Conservation (phyloP, 2,329 filamentous ascomycete genomes). For the Pestalotiopsis sp. region DNA sequence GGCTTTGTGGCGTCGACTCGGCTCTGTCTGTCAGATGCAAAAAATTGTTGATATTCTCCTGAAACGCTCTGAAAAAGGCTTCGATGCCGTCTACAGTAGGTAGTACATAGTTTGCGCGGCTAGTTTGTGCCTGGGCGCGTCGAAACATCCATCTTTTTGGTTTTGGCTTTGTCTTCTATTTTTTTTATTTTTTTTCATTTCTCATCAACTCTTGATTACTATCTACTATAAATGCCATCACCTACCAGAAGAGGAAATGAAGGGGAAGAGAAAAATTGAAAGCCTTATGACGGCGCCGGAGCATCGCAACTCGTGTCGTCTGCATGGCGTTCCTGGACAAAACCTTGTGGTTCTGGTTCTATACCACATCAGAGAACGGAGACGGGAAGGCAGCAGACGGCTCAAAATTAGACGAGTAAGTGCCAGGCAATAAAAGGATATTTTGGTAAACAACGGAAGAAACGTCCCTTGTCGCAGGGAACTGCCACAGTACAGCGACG, state of each 20-base stretch:
- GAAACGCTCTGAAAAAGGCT: not conserved
- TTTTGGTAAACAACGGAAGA: not conserved
- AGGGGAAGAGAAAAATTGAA: not conserved
- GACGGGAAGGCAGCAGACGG: not conserved
- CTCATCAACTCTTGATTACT: not conserved
- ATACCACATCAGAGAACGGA: not conserved
- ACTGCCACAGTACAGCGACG: not conserved
- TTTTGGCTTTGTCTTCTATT: not conserved
- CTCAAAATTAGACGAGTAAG: not conserved
- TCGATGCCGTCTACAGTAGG: not conserved
- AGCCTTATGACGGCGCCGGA: not conserved
- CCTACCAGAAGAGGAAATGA: not conserved
- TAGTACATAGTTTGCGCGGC: not conserved
- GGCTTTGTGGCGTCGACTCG: not conserved
- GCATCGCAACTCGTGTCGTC: not conserved
- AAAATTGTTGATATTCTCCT: not conserved
- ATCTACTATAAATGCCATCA: not conserved
- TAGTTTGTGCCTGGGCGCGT: not conserved
- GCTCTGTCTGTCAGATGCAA: not conserved
- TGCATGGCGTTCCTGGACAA: not conserved
- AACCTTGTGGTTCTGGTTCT: not conserved
- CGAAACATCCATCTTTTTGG: not conserved
- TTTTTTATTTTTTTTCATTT: not conserved
- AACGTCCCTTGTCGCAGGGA: not conserved
- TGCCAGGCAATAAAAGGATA: not conserved